Evolutionary conservation across 2,329 filamentous ascomycete genomes (phyloP), one percentile per base, ranked within the genome.

Genomic region (Ilyonectria sp.): DNA sequence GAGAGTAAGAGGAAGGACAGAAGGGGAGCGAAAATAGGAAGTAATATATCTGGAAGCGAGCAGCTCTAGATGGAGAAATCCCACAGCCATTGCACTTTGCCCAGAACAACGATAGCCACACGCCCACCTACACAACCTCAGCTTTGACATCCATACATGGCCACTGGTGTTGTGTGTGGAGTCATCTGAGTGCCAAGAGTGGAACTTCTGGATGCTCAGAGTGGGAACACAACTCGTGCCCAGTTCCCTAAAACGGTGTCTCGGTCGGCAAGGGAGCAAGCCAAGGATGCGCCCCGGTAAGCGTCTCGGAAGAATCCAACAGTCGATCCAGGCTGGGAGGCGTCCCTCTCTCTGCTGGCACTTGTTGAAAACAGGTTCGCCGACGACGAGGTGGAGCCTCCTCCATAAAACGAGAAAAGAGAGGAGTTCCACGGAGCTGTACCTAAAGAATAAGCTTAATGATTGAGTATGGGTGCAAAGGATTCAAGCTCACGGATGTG

Each of bases 201-300:
- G 26, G 26, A 26, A 26, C 26, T 26, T 26, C 26, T 26, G 26
- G n/a, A 60, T 57, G 70, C 72, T 69, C 72, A 72, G 69, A 69
- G 61, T 60, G 62, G 68, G 69, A 72, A 72, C 66, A 13, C 60
- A 13, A 57, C 31, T 57, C 55, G 68, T 65, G 65, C 63, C 50
- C 59, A 68, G 54, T 60, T 70, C 53, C 68, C 55, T 35, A 65
- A 69, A 67, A 44, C 13, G 47, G 63, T 52, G 43, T 35, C 35
- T 57, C 46, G 33, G 67, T 67, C 60, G 52, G 53, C 35, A 23
- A 63, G 55, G 63, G 19, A 63, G 54, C 55, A 37, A 47, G 55
- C n/a, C 43, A 11, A 40, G 23, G 23, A 55, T 5, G 13, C n/a
- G 9, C 44, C 47, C 47, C 19, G 21, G 31, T 11, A 19, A 44